A percentile compares a stretch with the other conserved stretches of the same genome.
Conservation (phyloP, 257 asterid genomes). For the Asclepias syriaca region DNA sequence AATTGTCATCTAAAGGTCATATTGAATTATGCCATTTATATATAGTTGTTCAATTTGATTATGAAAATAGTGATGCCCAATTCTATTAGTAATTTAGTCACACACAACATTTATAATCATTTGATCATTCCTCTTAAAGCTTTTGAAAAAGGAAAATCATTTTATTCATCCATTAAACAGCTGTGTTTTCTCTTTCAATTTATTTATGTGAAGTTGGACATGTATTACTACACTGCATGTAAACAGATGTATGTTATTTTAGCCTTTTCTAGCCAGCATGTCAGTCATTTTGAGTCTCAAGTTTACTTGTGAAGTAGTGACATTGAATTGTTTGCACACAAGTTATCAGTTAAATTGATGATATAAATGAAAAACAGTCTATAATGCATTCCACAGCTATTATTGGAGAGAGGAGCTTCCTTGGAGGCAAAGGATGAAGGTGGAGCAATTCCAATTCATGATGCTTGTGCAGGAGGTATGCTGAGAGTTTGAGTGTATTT, state of each 20-base stretch:
- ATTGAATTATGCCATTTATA: not conserved
- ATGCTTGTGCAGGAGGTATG: slow-evolving; percentile 90
- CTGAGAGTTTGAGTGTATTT: not conserved
- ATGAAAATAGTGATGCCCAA: not conserved
- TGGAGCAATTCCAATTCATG: slow-evolving; percentile 77
- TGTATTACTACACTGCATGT: not conserved
- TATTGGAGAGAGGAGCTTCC: slow-evolving; percentile 68
- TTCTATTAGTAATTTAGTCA: not conserved
- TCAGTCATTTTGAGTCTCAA: slow-evolving; percentile 2
- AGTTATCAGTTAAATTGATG: not conserved
- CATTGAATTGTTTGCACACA: not conserved
- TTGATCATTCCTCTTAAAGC: not conserved
- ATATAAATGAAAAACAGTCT: not conserved
- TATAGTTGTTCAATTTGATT: not conserved
- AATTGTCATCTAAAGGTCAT: not conserved
- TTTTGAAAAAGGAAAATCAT: not conserved
- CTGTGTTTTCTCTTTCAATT: not conserved
- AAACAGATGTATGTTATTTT: not conserved
- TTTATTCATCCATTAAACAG: not conserved
- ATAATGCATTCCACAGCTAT: slow-evolving; percentile 35
- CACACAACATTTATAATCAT: not conserved
- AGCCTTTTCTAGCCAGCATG: not conserved
- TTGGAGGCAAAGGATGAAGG: slow-evolving; percentile 74
- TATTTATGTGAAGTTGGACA: not conserved
- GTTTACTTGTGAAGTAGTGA: not conserved